Evolutionary conservation across 169 alveolate species (phyloP), one percentile per base, ranked within the genome.

Genomic region (Cryptosporidium baileyi): DNA sequence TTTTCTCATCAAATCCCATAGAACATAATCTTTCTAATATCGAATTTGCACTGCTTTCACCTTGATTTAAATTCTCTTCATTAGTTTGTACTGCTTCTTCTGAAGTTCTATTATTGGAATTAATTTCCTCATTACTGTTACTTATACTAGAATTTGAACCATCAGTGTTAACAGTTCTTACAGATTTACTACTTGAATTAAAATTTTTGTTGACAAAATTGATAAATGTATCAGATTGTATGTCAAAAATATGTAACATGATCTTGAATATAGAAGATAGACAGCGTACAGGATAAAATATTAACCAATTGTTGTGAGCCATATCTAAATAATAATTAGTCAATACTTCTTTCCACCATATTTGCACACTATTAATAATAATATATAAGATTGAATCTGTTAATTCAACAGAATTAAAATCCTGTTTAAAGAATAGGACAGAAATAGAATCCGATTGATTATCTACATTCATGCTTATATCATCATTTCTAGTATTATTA

Each of bases 331-430:
- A 51, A 30, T 74, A 54, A 34, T 74, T 74, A 24, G 85, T 74
- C 32, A 74, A 32, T 3, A 74, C 67, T 41, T 57, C 85, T 32
- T 57, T 74, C 85, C 85, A 74, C 85, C 85, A 74, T 4, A 74
- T 19, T 74, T 74, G 63, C 2, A 74, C 19, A 34, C 54, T 74
- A 3, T 26, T 22, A 24, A 74, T 74, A n/a, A 74, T 57, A 19
- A 54, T 36, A n/a, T n/a, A 54, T 24, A 59, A 40, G 17, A 74
- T 59, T 11, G 85, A 74, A 24, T 74, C 85, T 1, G 67, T 57
- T 15, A 74, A 19, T 32, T 74, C 85, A 13, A 74, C 67, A 57
- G 67, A 36, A 44, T 74, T 57, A 40, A 74, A 74, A 1, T 36
- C 85, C 41, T 36, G 24, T 36, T 47, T 52, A 63, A 45, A 63